phyloP scores from a whole-genome alignment of 768 basidiomycete species.

The Auriscalpium vulgare region DNA sequence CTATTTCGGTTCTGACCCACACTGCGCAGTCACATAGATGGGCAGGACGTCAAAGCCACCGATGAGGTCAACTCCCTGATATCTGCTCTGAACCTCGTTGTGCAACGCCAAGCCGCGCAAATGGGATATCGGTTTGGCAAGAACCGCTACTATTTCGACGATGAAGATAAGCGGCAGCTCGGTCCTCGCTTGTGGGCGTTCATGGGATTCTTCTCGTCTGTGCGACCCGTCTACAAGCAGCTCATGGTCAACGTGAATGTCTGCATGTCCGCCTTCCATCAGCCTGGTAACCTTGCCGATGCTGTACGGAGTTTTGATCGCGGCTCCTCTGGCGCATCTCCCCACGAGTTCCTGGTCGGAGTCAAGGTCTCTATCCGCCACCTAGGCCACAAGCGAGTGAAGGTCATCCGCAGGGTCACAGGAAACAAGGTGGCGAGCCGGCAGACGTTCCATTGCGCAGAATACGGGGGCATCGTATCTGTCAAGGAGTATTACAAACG shows the following conservation, averaged over 20 bases:
- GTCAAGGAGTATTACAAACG: constrained; percentile 57
- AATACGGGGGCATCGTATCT: constrained; percentile 45
- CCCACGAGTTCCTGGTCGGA: constrained; percentile 39
- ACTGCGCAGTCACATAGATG: constrained; percentile 43
- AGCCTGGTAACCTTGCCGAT: constrained; percentile 55
- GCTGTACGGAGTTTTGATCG: constrained; percentile 42
- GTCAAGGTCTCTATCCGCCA: constrained; percentile 53
- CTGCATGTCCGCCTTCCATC: constrained; percentile 47
- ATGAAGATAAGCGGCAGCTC: constrained; percentile 18
- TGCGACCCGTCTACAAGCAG: constrained; percentile 38
- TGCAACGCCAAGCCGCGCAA: constrained; percentile 47
- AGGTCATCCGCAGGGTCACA: constrained; percentile 23
- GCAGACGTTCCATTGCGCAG: constrained; percentile 48
- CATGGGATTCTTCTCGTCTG: constrained; percentile 44
- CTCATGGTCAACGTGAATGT: constrained; percentile 49
- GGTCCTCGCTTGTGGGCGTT: constrained; percentile 35
- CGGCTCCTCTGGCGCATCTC: constrained; percentile 36
- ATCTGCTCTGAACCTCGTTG: constrained; percentile 56
- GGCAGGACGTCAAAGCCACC: constrained; percentile 36
- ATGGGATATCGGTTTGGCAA: constrained; percentile 56
- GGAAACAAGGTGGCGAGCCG: constrained; percentile 32
- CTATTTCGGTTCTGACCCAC: background rate
- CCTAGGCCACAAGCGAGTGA: constrained; percentile 27
- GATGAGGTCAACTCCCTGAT: constrained; percentile 53
- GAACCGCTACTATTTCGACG: constrained; percentile 58